Base-by-base conservation (phyloP, 202 grass and related monocot genomes). In the Hordeum pubiflorum region DNA sequence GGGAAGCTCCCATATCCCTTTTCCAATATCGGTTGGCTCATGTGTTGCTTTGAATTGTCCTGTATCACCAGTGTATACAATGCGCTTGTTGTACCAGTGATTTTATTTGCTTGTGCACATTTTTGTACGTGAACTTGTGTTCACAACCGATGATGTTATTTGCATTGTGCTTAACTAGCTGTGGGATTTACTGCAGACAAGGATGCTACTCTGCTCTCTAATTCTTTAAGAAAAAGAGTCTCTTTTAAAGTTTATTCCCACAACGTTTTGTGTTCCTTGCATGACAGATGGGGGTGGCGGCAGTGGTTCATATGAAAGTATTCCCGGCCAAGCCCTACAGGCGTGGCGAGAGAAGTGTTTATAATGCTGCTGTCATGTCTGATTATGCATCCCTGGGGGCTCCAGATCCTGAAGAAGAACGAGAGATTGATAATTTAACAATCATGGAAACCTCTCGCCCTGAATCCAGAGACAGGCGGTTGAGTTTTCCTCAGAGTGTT, bases 401-500 rank as follows among this genome's bases (percentile, higher is more conserved):
- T 72, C 83, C 90, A 70, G 90, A 91, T 68, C 92, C 93, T 91
- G 92, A 94, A 75, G 96, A 99, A 88, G 91, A 91, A 70, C 84
- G 69, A 71, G 96, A 94, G 74, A 78, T 90, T 61, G 87, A 86
- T 44, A 95, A 83, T 26, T 82, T 93, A 84, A 83, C 96, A 74
- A 79, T 87, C 60, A 87, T 87, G 82, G 81, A 82, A 63, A 64
- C 82, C 22, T 29, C 75, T 84, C 83, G 79, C 58, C 81, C 89
- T 78, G 88, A 69, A 81, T 86, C 74, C 6, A 86, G 66, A 43
- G 93, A 89, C 36, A 89, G 77, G 39, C 71, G 80, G 48, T 80
- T 96, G 87, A 93, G 90, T 89, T 96, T 99, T 74, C 89, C 86
- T 39, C 96, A 96, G 84, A 91, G 96, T 75, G 89, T 96, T 78